Conservation (phyloP, 805 yeast species). For the Candida stauntonica region DNA sequence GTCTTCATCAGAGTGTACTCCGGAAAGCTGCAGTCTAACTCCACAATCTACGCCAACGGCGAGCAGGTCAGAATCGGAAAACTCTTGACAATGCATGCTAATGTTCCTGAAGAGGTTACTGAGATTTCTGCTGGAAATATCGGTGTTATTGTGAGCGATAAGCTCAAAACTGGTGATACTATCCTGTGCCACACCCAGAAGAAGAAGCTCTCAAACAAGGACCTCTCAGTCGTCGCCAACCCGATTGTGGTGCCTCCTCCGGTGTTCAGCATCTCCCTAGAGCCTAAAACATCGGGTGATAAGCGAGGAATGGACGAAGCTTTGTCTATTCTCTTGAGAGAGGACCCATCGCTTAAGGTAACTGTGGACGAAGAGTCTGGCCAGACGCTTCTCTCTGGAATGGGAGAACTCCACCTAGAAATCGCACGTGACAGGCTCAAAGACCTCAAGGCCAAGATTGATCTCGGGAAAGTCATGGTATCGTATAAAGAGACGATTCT, state of each 20-base stretch:
- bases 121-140: slow-evolving; percentile 72
- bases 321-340: slow-evolving; percentile 61
- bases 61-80: slow-evolving; percentile 62
- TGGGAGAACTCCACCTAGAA: slow-evolving; percentile 96
- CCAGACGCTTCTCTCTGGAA: slow-evolving; percentile 85
- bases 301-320: slow-evolving; percentile 68
- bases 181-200: slow-evolving; percentile 57
- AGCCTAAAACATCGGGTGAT: slow-evolving; percentile 82
- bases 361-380: slow-evolving; percentile 79
- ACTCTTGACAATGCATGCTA: slow-evolving; percentile 83
- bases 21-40: slow-evolving; percentile 63
- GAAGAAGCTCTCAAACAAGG: slow-evolving; percentile 45
- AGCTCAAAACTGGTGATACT: slow-evolving; percentile 88
- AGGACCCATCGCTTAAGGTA: slow-evolving; percentile 84
- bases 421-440: slow-evolving; percentile 77
- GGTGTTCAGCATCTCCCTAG: slow-evolving; percentile 79
- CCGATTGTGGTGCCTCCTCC: slow-evolving; percentile 91
- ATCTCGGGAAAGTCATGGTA: slow-evolving; percentile 79
- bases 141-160: slow-evolving; percentile 64
- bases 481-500: slow-evolving; percentile 76
- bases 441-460: slow-evolving; percentile 78
- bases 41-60: slow-evolving; percentile 65
- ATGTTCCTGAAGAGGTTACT: slow-evolving; percentile 68
- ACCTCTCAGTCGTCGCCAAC: slow-evolving; percentile 45
- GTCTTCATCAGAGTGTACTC: slow-evolving; percentile 85